Evolutionary conservation across 2,329 filamentous ascomycete genomes (phyloP).

Genomic region (Pseudopithomyces chartarum): DNA sequence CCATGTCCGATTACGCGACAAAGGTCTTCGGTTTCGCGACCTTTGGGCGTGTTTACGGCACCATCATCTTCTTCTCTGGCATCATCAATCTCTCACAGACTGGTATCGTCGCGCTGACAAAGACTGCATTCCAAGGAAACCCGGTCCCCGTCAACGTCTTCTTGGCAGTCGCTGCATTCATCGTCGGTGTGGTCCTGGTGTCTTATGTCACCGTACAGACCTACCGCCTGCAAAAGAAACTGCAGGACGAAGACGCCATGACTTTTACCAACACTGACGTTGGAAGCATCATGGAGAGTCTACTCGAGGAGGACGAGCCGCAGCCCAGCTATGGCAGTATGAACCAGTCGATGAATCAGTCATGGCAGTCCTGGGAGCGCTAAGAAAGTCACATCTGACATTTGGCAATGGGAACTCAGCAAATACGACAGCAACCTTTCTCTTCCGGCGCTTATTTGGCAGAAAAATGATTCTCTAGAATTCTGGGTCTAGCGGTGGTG

Average conservation of each 20-base stretch:
- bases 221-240: constrained; percentile 34
- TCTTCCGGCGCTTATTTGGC: background rate
- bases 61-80: constrained; percentile 83
- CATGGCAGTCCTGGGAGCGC: constrained; percentile 20
- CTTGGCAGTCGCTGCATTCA: constrained; percentile 64
- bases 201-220: constrained; percentile 38
- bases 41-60: constrained; percentile 87
- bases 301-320: constrained; percentile 43
- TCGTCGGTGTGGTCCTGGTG: constrained; percentile 69
- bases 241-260: constrained; percentile 52
- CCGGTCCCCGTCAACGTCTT: constrained; percentile 77
- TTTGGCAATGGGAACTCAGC: background rate
- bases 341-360: constrained; percentile 18
- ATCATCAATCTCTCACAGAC: constrained; percentile 82
- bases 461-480: background rate
- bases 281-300: constrained; percentile 58
- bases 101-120: constrained; percentile 76
- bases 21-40: constrained; percentile 91
- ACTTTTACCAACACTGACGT: constrained; percentile 72
- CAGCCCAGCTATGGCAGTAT: constrained; percentile 30
- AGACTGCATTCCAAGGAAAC: constrained; percentile 70
- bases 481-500: background rate
- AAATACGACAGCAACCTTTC: background rate
- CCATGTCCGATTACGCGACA: constrained; percentile 83
- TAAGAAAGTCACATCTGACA: background rate